A percentile compares a stretch with the other conserved stretches of the same genome.
Conservation (phyloP, 306 rosid species). For the Hippophae gyantsensis region DNA sequence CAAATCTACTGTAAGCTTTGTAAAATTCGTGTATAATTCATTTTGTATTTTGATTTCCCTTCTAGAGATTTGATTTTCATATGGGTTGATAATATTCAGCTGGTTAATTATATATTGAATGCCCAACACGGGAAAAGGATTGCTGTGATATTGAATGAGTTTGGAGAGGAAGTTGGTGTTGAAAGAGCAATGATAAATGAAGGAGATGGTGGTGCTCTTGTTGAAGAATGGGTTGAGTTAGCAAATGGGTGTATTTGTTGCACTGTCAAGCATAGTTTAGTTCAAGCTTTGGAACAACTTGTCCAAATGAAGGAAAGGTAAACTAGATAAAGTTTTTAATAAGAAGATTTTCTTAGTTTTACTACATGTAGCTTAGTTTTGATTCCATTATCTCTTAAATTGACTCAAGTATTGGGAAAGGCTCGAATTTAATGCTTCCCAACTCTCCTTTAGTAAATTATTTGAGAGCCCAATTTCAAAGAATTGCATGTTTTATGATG, state of each 20-base stretch:
- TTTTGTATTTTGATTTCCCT: background rate
- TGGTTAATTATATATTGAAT: slow-evolving; percentile 72
- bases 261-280: slow-evolving; percentile 83
- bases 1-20: slow-evolving; percentile 69
- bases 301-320: slow-evolving; percentile 81
- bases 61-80: background rate
- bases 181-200: slow-evolving; percentile 96
- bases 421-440: too few relatives aligned
- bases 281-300: slow-evolving; percentile 94
- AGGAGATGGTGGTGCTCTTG: slow-evolving; percentile 85
- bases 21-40: background rate
- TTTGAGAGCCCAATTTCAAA: background rate
- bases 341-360: background rate
- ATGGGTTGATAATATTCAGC: slow-evolving; percentile 28
- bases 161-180: slow-evolving; percentile 94
- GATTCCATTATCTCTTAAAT: too few relatives aligned
- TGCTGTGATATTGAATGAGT: slow-evolving; percentile 89
- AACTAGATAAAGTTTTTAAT: background rate
- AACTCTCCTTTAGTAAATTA: too few relatives aligned
- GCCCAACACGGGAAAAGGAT: slow-evolving; percentile 84
- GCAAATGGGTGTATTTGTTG: slow-evolving; percentile 92
- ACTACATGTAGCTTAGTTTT: background rate
- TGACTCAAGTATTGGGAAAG: too few relatives aligned
- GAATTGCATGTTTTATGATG: background rate
- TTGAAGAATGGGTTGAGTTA: slow-evolving; percentile 97